A percentile compares a stretch with the other conserved stretches of the same genome.
These are phyloP conservation scores for Podospora sp. DNA, from an alignment of 495 filamentous ascomycete genomes.

Conservation along the genomic window DNA sequence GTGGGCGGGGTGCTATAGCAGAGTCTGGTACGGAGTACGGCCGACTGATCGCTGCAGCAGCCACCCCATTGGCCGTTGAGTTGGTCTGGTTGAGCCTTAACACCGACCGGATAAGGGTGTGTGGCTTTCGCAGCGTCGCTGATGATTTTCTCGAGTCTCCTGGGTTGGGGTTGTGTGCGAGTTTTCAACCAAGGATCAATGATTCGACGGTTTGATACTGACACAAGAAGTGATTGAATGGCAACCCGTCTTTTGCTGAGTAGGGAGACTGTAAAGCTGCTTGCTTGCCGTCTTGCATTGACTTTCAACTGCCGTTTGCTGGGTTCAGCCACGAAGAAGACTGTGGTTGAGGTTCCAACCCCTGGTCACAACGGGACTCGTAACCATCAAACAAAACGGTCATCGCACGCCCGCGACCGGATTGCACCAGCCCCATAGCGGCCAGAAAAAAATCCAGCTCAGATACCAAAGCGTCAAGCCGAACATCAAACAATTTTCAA, in stretches of 20 bases:
- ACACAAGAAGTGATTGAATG: background rate
- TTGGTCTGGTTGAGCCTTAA: background rate
- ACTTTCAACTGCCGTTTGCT: background rate
- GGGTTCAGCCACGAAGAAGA: background rate
- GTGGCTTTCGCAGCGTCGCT: background rate
- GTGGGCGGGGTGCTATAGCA: background rate
- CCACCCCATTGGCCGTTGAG: background rate
- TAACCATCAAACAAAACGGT: background rate
- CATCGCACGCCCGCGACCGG: background rate
- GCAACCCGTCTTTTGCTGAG: background rate
- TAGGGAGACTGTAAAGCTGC: background rate
- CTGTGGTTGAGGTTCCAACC: background rate
- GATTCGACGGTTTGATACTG: background rate
- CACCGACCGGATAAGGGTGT: background rate
- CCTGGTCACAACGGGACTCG: background rate
- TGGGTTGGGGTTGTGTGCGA: background rate
- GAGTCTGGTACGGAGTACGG: conserved; percentile 1
- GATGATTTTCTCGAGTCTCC: background rate
- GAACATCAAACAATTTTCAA: conserved; percentile 23
- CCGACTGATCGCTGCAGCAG: conserved; percentile 4
- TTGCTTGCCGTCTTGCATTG: background rate
- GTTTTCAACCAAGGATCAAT: background rate
- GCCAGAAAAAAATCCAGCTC: background rate
- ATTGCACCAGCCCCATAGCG: background rate
- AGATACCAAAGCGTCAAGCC: conserved; percentile 5